A percentile compares a stretch with the other conserved stretches of the same genome.
These are phyloP conservation scores for Paraphaeosphaeria minitans DNA, from an alignment of 2,329 filamentous ascomycete genomes.

Conservation along the genomic window DNA sequence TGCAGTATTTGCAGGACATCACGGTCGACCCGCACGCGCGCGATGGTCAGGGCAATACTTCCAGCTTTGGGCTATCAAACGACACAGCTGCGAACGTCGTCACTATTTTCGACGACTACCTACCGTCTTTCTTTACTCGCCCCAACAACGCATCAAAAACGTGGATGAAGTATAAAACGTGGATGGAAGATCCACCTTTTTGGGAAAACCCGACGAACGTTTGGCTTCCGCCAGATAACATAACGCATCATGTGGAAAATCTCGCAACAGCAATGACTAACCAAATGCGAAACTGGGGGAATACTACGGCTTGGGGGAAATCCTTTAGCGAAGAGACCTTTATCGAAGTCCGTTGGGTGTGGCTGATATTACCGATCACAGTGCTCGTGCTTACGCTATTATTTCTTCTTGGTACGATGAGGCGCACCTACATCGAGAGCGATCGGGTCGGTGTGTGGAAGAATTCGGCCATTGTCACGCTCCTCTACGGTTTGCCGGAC, in stretches of 20 bases:
- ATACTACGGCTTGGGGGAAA: conserved; percentile 11
- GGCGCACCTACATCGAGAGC: conserved; percentile 16
- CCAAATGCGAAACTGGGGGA: conserved; percentile 17
- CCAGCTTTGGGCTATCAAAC: conserved; percentile 17
- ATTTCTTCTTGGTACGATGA: conserved; percentile 26
- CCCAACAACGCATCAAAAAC: conserved; percentile 1
- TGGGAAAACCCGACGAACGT: conserved; percentile 11
- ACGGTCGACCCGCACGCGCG: conserved; percentile 6
- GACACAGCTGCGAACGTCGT: conserved; percentile 14
- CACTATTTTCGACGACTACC: conserved; percentile 18
- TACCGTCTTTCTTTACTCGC: conserved; percentile 15
- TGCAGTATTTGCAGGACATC: conserved; percentile 13
- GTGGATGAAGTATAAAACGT: conserved; percentile 3
- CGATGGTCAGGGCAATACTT: not conserved
- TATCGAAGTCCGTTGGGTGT: conserved; percentile 30
- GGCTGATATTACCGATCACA: conserved; percentile 27
- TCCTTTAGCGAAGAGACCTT: conserved; percentile 21
- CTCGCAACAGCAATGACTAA: conserved; percentile 20
- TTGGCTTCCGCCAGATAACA: conserved; percentile 17
- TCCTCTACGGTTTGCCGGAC: conserved; percentile 16
- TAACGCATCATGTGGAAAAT: conserved; percentile 16
- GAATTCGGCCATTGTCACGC: conserved; percentile 16
- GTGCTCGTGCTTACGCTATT: conserved; percentile 21
- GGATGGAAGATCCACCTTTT: too few relatives aligned
- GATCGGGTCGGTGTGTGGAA: conserved; percentile 29